Evolutionary conservation across 257 asterid species (phyloP), one percentile per base, ranked within the genome.

Genomic region (Solanum chmielewskii): DNA sequence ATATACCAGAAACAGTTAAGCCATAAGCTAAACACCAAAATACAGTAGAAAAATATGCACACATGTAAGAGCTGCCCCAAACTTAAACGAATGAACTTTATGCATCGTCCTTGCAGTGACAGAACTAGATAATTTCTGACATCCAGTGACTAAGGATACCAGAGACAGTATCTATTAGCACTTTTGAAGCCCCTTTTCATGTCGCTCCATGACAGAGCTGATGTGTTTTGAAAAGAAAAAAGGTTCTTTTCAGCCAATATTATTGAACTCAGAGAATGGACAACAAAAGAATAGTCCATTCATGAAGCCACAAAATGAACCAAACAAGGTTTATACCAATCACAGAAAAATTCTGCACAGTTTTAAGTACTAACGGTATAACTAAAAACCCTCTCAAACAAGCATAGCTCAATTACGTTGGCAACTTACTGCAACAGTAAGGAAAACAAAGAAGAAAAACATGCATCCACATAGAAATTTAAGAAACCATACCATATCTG

Each of bases 21-120:
- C 11, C 25, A 23, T 44, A 44, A 78, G 39, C 66, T n/a, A 44
- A 78, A 11, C 23, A 78, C 35, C 62, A 44, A 78, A 29, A n/a
- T 13, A 25, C 11, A 21, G 64, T 59, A n/a, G 47, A 11, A 80
- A 45, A 80, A 69, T 14, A 14, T n/a, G 84, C 35, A 80, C 35
- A 80, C 39, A 18, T 42, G 12, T 44, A 45, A 71, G 44, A 45
- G n/a, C 84, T 7, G 13, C 84, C 66, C 66, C 84, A 3, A 23
- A 80, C 84, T 80, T 44, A 25, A 78, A n/a, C n/a, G 13, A 69
- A 69, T 15, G 76, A 69, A 27, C 37, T n/a, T 23, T 11, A 18
- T 80, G 41, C 66, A 90, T 29, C 93, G 20, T 89, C 86, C 85
- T 86, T 52, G 11, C 62, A 52, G 62, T 52, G 62, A 52, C 62